Evolutionary conservation across 2,329 filamentous ascomycete species (phyloP).

Genomic region (Penicillium digitatum): DNA sequence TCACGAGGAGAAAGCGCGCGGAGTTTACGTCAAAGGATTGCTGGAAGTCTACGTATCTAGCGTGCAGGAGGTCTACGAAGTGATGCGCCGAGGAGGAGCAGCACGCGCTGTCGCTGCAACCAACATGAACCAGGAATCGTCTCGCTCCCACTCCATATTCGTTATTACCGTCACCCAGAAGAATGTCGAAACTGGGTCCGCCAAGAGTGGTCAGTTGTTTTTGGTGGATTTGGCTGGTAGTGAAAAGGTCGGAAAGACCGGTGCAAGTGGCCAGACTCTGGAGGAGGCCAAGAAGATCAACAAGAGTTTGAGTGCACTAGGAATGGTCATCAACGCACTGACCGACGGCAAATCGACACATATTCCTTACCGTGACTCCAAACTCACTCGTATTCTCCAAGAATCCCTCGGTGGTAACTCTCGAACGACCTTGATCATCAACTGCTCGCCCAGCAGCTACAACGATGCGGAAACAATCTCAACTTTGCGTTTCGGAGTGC

Average conservation of each 20-base stretch:
- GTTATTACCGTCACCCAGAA: conserved; percentile 96
- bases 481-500: conserved; percentile 88
- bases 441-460: conserved; percentile 97
- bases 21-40: conserved; percentile 94
- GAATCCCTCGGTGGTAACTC: conserved; percentile 97
- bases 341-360: conserved; percentile 97
- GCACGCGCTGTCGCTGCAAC: conserved; percentile 90
- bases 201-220: conserved; percentile 94
- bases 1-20: conserved; percentile 95
- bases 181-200: conserved; percentile 92
- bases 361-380: conserved; percentile 95
- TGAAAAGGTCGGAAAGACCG: conserved; percentile 98
- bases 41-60: conserved; percentile 93
- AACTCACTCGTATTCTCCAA: conserved; percentile 94
- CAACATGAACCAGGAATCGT: conserved; percentile 99
- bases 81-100: conserved; percentile 87
- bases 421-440: conserved; percentile 96
- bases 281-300: conserved; percentile 99
- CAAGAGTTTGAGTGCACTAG: conserved; percentile 95
- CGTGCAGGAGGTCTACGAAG: conserved; percentile 92
- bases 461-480: conserved; percentile 93
- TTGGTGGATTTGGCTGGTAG: conserved; percentile 96
- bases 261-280: conserved; percentile 91
- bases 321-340: conserved; percentile 97
- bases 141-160: conserved; percentile 96